These are phyloP conservation scores for Quercus gilva DNA, from an alignment of 306 rosid genomes.

Conservation along the genomic window DNA sequence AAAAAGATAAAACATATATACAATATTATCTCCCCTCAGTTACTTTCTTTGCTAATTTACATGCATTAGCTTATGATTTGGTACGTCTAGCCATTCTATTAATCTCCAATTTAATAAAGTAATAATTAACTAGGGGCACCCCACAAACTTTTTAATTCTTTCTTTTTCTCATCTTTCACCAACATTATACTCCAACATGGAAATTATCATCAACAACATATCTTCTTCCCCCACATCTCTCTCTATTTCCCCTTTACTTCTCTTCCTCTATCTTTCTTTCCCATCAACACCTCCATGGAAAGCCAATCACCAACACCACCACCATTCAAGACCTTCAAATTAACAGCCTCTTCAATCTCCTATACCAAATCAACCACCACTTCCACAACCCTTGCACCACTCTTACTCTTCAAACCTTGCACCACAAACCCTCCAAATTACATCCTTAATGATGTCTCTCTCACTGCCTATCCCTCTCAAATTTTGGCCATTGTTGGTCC, in stretches of 20 bases:
- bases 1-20: too few relatives aligned
- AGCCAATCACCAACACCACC: slow-evolving; percentile 25
- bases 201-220: neutral
- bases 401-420: slow-evolving; percentile 52
- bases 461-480: slow-evolving; percentile 69
- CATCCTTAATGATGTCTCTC: slow-evolving; percentile 67
- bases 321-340: slow-evolving; percentile 43
- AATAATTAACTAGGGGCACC: neutral
- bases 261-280: neutral
- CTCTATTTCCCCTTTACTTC: neutral
- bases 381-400: slow-evolving; percentile 27
- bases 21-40: too few relatives aligned
- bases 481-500: slow-evolving; percentile 93
- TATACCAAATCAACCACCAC: slow-evolving; percentile 61
- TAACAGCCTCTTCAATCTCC: slow-evolving; percentile 71
- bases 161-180: slow-evolving; percentile 12
- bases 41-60: too few relatives aligned
- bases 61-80: too few relatives aligned
- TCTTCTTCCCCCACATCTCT: neutral
- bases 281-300: slow-evolving; percentile 38
- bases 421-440: slow-evolving; percentile 43
- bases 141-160: neutral
- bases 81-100: too few relatives aligned
- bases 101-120: too few relatives aligned
- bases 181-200: slow-evolving; percentile 16